Conservation (phyloP, 1,284 basidiomycete species). For the Papiliotrema flavescens region DNA sequence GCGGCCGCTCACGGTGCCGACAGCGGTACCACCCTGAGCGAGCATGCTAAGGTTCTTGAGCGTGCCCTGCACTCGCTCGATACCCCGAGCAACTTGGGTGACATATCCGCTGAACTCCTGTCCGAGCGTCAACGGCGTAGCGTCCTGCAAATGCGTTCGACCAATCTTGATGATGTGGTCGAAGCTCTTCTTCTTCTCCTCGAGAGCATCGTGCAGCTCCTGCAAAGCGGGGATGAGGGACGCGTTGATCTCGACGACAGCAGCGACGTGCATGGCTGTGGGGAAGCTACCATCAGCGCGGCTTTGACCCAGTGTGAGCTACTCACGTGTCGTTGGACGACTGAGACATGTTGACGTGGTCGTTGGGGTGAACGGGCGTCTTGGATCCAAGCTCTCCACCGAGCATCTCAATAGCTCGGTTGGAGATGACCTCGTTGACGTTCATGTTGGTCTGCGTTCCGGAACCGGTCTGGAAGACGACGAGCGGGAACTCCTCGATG, state of each 20-base stretch:
- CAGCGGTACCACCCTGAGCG: slow-evolving; percentile 97
- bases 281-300: slow-evolving; percentile 69
- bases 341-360: slow-evolving; percentile 99
- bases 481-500: slow-evolving; percentile 92
- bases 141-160: slow-evolving; percentile 96
- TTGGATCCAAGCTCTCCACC: slow-evolving; percentile 95
- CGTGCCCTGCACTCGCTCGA: slow-evolving; percentile 76
- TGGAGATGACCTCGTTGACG: slow-evolving; percentile 98
- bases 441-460: slow-evolving; percentile 99
- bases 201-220: slow-evolving; percentile 77
- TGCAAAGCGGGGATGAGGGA: slow-evolving; percentile 81
- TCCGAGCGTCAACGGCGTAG: slow-evolving; percentile 93
- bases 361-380: slow-evolving; percentile 97
- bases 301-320: neutral
- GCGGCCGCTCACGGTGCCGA: slow-evolving; percentile 73
- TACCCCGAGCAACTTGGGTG: slow-evolving; percentile 87
- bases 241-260: slow-evolving; percentile 80
- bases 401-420: slow-evolving; percentile 95
- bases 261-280: slow-evolving; percentile 98
- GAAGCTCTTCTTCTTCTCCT: slow-evolving; percentile 75
- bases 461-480: slow-evolving; percentile 98
- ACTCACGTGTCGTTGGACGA: slow-evolving; percentile 94
- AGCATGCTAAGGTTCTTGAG: slow-evolving; percentile 84
- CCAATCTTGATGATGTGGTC: slow-evolving; percentile 97
- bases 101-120: slow-evolving; percentile 99